Percentiles rank a stretch among this genome's conserved stretches.
These are phyloP conservation scores for Tritrichomonas musculus DNA, from an alignment of 208 protist species.

Conservation along the genomic window DNA sequence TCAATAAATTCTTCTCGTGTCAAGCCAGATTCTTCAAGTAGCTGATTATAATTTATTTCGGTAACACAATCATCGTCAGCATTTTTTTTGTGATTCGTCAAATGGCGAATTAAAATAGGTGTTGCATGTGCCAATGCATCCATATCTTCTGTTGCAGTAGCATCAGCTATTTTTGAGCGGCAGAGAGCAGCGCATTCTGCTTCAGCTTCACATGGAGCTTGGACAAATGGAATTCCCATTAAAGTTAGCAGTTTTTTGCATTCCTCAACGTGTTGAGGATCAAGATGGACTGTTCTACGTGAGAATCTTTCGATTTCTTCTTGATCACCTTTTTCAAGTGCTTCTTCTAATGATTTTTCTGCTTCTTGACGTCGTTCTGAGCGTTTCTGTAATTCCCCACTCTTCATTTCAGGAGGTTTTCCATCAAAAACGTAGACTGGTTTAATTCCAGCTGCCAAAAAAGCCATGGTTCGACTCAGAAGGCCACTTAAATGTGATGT, in stretches of 20 bases:
- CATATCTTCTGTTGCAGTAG: conserved; percentile 98
- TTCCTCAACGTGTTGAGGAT: conserved; percentile 89
- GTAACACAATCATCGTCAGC: conserved; percentile 75
- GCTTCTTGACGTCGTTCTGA: conserved; percentile 77
- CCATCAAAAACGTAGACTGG: conserved; percentile 96
- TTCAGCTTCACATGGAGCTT: conserved; percentile 51
- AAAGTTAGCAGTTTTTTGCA: conserved; percentile 87
- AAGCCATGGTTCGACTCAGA: conserved; percentile 87
- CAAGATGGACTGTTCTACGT: conserved; percentile 47
- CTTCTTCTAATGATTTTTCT: conserved; percentile 71
- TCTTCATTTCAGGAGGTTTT: conserved; percentile 89
- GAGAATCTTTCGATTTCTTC: conserved; percentile 59
- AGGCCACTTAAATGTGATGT: conserved; percentile 92
- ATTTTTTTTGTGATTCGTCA: conserved; percentile 70
- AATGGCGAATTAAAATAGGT: conserved; percentile 78
- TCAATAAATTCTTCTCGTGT: conserved; percentile 87
- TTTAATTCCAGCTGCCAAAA: conserved; percentile 93
- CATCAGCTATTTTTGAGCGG: conserved; percentile 76
- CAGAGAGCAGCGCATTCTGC: conserved; percentile 72
- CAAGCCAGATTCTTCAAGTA: conserved; percentile 65
- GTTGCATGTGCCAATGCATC: conserved; percentile 96
- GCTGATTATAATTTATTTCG: conserved; percentile 72
- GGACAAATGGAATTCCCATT: conserved; percentile 94
- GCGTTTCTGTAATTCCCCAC: conserved; percentile 69
- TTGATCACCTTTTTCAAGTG: conserved; percentile 59